Percentiles rank a stretch among this genome's conserved stretches.
phyloP scores from a whole-genome alignment of 169 alveolate genomes.

The Plasmodium adleri region DNA sequence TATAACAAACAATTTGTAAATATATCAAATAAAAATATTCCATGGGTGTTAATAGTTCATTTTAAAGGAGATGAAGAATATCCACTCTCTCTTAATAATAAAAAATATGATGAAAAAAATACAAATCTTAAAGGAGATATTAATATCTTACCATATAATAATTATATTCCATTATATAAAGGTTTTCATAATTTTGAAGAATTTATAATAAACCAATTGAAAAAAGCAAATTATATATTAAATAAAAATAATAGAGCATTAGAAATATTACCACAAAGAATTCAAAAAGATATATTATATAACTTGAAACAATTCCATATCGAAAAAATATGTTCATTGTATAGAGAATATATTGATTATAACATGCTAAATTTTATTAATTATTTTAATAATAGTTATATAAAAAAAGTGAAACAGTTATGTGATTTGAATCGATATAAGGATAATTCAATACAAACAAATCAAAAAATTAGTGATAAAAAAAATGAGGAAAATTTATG shows the following conservation, averaged over 20 bases:
- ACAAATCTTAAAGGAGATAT: conserved; percentile 7
- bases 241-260: conserved; percentile 38
- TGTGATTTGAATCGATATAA: no score
- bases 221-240: conserved; percentile 40
- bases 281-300: conserved; percentile 32
- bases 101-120: conserved; percentile 3
- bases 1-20: conserved; percentile 34
- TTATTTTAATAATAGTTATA: conserved; percentile 15
- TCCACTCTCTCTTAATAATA: conserved; percentile 3
- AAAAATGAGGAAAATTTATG: background rate
- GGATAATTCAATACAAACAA: background rate
- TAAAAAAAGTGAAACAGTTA: background rate
- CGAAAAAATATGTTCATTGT: conserved; percentile 40
- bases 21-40: conserved; percentile 59
- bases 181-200: conserved; percentile 66
- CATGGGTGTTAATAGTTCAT: conserved; percentile 43
- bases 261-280: conserved; percentile 45
- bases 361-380: conserved; percentile 45
- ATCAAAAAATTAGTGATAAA: background rate
- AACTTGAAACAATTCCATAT: conserved; percentile 39
- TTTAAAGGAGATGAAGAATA: conserved; percentile 61
- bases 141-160: conserved; percentile 42
- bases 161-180: conserved; percentile 54
- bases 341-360: conserved; percentile 59
- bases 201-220: conserved; percentile 25